Conservation (phyloP, 2,329 filamentous ascomycete species). For the Penicillium sp. region DNA sequence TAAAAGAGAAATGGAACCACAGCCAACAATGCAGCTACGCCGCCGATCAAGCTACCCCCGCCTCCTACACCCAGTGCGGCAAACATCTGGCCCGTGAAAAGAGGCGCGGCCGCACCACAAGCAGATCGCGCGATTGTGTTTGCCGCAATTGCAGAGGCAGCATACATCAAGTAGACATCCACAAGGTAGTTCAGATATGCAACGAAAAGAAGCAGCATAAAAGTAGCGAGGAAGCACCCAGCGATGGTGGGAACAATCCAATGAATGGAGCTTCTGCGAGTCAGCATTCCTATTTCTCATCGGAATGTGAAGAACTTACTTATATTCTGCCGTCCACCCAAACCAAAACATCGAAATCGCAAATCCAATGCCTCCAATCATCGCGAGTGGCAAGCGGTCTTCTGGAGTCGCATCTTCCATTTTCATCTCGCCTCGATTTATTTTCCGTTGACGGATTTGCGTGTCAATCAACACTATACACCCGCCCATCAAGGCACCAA, state of each 20-base stretch:
- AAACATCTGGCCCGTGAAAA: conserved; percentile 28
- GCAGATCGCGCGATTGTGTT: conserved; percentile 25
- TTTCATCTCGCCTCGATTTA: conserved; percentile 16
- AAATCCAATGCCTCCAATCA: conserved; percentile 28
- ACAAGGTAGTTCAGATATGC: conserved; percentile 57
- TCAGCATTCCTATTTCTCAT: conserved; percentile 1
- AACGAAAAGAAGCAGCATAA: conserved; percentile 53
- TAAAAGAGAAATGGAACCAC: conserved; percentile 43
- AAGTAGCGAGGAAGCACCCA: conserved; percentile 43
- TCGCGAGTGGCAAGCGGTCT: conserved; percentile 21
- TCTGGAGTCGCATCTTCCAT: conserved; percentile 27
- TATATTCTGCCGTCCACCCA: conserved; percentile 41
- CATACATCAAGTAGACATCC: conserved; percentile 50
- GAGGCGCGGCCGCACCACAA: conserved; percentile 23
- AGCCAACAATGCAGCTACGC: conserved; percentile 21
- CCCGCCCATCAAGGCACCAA: conserved; percentile 15
- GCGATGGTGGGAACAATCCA: conserved; percentile 52
- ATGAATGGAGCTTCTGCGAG: conserved; percentile 29
- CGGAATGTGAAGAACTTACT: conserved; percentile 11
- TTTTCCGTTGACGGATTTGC: conserved; percentile 37
- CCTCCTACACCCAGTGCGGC: conserved; percentile 21
- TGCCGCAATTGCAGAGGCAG: conserved; percentile 23
- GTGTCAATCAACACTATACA: conserved; percentile 45
- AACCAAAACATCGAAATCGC: conserved; percentile 46
- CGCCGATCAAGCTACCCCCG: conserved; percentile 25